These are phyloP conservation scores for Colletotrichum chlorophyti DNA, from an alignment of 2,329 filamentous ascomycete species.

Conservation along the genomic window DNA sequence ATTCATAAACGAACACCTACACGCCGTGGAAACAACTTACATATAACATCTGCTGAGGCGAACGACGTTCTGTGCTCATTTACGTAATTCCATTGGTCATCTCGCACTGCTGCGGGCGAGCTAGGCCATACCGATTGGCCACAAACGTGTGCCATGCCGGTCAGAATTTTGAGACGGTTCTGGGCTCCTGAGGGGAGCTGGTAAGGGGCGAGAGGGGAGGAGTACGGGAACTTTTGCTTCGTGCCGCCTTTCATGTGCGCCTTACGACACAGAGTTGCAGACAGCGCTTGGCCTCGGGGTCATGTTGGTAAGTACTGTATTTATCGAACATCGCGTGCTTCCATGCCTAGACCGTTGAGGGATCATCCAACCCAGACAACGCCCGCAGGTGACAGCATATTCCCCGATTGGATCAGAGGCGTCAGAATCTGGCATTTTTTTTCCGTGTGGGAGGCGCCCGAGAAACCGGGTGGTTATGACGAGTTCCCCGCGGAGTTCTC, in stretches of 20 bases:
- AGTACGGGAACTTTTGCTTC: conserved; percentile 17
- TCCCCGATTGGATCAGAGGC: conserved; percentile 22
- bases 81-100: conserved; percentile 29
- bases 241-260: not conserved
- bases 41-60: conserved; percentile 8
- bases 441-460: conserved; percentile 1
- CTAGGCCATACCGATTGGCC: conserved; percentile 9
- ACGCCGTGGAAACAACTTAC: not conserved
- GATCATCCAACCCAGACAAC: not conserved
- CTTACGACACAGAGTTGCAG: too few relatives aligned
- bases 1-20: conserved; percentile 4
- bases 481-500: not conserved
- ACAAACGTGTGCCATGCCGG: not conserved
- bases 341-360: not conserved
- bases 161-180: conserved; percentile 4
- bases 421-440: conserved; percentile 2
- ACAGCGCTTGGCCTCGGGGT: not conserved
- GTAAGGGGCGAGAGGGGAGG: too few relatives aligned
- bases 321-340: too few relatives aligned
- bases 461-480: conserved; percentile 6
- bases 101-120: not conserved
- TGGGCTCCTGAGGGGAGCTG: conserved; percentile 2
- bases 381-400: not conserved
- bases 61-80: not conserved
- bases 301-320: too few relatives aligned